Evolutionary conservation across 192 early-diverging fungal species (phyloP).

Genomic region (Rhizophagus sp.): DNA sequence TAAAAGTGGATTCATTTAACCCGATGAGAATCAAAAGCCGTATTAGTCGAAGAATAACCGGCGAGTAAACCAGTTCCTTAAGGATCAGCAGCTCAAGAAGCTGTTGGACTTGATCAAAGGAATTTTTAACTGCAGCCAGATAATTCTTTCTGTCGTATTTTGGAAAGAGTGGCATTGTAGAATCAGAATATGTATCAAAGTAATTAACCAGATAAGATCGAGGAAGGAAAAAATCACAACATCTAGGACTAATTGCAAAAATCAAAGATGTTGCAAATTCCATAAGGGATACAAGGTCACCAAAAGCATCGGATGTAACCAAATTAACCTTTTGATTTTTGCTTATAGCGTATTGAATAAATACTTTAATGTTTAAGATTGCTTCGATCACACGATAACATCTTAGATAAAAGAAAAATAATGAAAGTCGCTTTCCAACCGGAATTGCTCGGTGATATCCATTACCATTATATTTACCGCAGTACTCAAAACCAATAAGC

Average conservation of each 20-base stretch:
- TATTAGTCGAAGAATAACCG: conserved; percentile 19
- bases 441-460: background rate
- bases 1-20: conserved; percentile 12
- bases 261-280: no score
- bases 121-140: background rate
- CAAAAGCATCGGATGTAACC: background rate
- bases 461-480: background rate
- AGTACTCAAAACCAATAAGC: background rate
- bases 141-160: background rate
- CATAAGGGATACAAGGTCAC: conserved; percentile 14
- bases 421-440: conserved; percentile 9
- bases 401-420: background rate
- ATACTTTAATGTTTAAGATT: background rate
- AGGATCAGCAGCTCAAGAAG: no score
- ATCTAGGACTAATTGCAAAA: background rate
- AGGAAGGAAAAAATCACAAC: conserved; percentile 12
- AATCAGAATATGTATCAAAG: background rate
- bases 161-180: background rate
- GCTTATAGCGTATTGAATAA: conserved; percentile 21
- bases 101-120: background rate
- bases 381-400: background rate
- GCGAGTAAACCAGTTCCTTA: no score
- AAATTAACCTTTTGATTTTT: background rate
- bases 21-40: conserved; percentile 13
- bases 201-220: conserved; percentile 18